Evolutionary conservation across 768 basidiomycete species (phyloP), one percentile per base, ranked within the genome.

Genomic region (Mycena sanguinolenta): DNA sequence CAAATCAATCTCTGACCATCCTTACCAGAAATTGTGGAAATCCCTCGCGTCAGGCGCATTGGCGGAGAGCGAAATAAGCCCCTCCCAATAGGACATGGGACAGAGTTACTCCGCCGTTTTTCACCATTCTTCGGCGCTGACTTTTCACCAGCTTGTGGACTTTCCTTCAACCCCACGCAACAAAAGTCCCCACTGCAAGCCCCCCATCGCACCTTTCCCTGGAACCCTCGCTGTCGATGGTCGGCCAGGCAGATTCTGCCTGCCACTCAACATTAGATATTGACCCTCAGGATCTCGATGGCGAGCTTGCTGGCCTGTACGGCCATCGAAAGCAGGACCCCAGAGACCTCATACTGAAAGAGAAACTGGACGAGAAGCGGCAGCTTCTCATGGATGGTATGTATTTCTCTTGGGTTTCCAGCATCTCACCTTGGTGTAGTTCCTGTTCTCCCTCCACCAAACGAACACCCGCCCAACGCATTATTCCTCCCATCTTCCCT

Each of bases 341-440:
- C 1, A 75, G 76, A 67, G 78, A 82, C 19, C 74, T 84, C 52
- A 87, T 93, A 30, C 76, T 90, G 71, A 82, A 86, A 55, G 92
- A 92, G 71, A 84, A 78, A 63, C 70, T 92, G 14, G 87, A 90
- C 66, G 88, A 88, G 28, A 49, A 73, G 42, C 62, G 58, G 65
- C 72, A 80, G 57, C 71, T 84, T 66, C 75, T 91, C 27, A 90
- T 92, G 89, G 88, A 91, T 58, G 88, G 91, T 90, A 53, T 30
- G 73, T 49, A 4, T 12, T 36, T 25, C 54, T 36, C 28, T n/a
- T 39, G 58, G 60, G 61, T 28, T 38, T 60, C 55, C 54, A n/a
- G 63, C 32, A 14, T 67, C 58, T 52, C 27, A 49, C 23, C 17
- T 38, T 42, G 44, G 54, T 70, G 2, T 67, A 93, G 92, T 92